These are phyloP conservation scores for Kwoniella shivajii DNA, from an alignment of 1,284 basidiomycete species.

Conservation along the genomic window DNA sequence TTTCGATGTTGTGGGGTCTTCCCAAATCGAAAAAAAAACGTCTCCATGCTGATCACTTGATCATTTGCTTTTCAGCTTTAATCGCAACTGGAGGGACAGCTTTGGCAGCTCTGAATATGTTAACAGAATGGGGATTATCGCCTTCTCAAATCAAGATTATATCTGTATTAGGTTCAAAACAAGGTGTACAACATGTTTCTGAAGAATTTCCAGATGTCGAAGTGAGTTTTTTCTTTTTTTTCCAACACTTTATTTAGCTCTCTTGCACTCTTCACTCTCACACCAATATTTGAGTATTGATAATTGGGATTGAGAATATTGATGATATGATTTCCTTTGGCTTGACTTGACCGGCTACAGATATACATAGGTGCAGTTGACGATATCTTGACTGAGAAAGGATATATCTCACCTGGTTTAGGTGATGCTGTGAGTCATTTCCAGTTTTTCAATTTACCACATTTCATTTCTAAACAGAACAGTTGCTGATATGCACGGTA, in stretches of 20 bases:
- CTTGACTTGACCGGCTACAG: constrained; percentile 59
- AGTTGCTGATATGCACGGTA: background rate
- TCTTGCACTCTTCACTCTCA: too few species aligned
- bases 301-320: too few species aligned
- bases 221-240: constrained; percentile 55
- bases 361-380: constrained; percentile 85
- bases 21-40: too few species aligned
- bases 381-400: constrained; percentile 67
- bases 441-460: background rate
- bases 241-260: too few species aligned
- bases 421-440: constrained; percentile 71
- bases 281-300: too few species aligned
- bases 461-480: background rate
- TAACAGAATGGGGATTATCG: constrained; percentile 80
- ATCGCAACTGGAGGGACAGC: constrained; percentile 95
- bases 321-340: too few species aligned
- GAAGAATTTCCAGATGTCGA: constrained; percentile 75
- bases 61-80: constrained; percentile 57
- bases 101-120: constrained; percentile 78
- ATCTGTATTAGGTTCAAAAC: constrained; percentile 74
- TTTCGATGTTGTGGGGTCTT: too few species aligned
- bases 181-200: constrained; percentile 71
- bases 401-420: constrained; percentile 81
- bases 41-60: background rate
- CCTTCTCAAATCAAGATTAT: constrained; percentile 72